These are phyloP conservation scores for Lipomyces spencermartinsiae DNA, from an alignment of 805 yeast species.

Conservation along the genomic window DNA sequence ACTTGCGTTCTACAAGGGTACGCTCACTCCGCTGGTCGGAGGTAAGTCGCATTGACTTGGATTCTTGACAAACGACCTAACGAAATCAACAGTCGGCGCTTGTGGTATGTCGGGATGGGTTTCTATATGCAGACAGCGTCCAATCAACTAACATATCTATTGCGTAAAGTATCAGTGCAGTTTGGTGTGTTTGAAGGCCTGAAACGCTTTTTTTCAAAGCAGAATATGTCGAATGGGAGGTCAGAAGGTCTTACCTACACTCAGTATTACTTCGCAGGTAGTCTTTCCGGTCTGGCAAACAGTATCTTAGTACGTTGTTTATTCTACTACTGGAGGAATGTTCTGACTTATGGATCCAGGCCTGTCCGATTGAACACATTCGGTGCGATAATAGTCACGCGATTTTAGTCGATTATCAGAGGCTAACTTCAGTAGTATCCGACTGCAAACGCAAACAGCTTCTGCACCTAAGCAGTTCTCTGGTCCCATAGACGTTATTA, in stretches of 20 bases:
- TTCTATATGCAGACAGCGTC: neutral
- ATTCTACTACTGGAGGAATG: neutral
- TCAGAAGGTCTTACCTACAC: conserved; percentile 52
- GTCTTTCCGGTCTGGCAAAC: conserved; percentile 91
- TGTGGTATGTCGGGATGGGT: conserved; percentile 57
- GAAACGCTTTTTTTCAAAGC: conserved; percentile 73
- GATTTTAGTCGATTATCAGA: neutral
- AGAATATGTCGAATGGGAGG: conserved; percentile 47
- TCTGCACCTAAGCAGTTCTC: conserved; percentile 55
- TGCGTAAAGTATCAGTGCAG: conserved; percentile 71
- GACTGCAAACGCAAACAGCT: conserved; percentile 86
- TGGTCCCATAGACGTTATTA: conserved; percentile 79
- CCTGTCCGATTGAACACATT: conserved; percentile 36
- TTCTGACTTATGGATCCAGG: conserved; percentile 5
- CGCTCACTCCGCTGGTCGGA: conserved; percentile 89
- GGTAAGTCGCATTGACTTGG: conserved; percentile 43
- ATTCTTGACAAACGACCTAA: conserved; percentile 48
- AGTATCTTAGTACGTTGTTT: conserved; percentile 58
- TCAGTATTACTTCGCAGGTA: conserved; percentile 84
- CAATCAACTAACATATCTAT: neutral
- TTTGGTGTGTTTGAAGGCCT: conserved; percentile 93
- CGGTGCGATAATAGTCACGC: conserved; percentile 17
- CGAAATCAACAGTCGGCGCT: conserved; percentile 68
- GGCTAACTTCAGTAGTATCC: conserved; percentile 64
- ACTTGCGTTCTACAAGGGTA: conserved; percentile 88